phyloP scores from a whole-genome alignment of 1,284 basidiomycete genomes.

The Ustilago hordei region DNA sequence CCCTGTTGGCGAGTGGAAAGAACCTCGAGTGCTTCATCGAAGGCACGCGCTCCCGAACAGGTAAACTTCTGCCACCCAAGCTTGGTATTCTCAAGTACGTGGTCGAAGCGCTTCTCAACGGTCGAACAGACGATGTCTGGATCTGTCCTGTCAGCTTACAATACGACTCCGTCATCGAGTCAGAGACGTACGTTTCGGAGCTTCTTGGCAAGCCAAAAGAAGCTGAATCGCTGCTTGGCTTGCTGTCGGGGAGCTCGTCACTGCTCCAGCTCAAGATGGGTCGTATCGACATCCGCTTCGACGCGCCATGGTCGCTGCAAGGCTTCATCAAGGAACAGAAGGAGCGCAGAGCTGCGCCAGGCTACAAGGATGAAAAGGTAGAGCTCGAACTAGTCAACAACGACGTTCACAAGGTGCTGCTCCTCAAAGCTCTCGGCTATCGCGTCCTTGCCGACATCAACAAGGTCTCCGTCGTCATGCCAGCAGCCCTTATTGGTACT shows the following conservation, averaged over 20 bases:
- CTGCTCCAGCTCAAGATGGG: slow-evolving; percentile 69
- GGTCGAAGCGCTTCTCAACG: slow-evolving; percentile 65
- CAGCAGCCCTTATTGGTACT: slow-evolving; percentile 69
- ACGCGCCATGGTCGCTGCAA: slow-evolving; percentile 70
- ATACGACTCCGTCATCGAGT: slow-evolving; percentile 71
- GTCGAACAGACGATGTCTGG: slow-evolving; percentile 68
- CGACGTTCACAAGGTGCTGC: slow-evolving; percentile 57
- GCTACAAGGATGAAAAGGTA: slow-evolving; percentile 35
- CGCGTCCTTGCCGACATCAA: slow-evolving; percentile 70
- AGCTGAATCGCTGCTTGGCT: slow-evolving; percentile 68
- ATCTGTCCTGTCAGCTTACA: slow-evolving; percentile 70
- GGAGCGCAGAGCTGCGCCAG: slow-evolving; percentile 49
- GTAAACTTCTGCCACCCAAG: slow-evolving; percentile 70
- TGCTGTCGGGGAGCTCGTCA: slow-evolving; percentile 66
- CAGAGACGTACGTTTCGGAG: slow-evolving; percentile 70
- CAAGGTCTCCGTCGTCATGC: slow-evolving; percentile 70
- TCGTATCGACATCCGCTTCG: slow-evolving; percentile 70
- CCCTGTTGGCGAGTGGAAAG: slow-evolving; percentile 65
- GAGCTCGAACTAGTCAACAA: slow-evolving; percentile 54
- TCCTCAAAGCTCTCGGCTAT: slow-evolving; percentile 70
- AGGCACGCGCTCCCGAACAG: slow-evolving; percentile 70
- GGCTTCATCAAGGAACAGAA: slow-evolving; percentile 67
- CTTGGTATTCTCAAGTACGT: slow-evolving; percentile 71
- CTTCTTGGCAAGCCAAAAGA: slow-evolving; percentile 71
- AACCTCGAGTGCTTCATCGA: slow-evolving; percentile 70